phyloP scores from a whole-genome alignment of 2,329 filamentous ascomycete genomes.

The Fonsecaea nubica region DNA sequence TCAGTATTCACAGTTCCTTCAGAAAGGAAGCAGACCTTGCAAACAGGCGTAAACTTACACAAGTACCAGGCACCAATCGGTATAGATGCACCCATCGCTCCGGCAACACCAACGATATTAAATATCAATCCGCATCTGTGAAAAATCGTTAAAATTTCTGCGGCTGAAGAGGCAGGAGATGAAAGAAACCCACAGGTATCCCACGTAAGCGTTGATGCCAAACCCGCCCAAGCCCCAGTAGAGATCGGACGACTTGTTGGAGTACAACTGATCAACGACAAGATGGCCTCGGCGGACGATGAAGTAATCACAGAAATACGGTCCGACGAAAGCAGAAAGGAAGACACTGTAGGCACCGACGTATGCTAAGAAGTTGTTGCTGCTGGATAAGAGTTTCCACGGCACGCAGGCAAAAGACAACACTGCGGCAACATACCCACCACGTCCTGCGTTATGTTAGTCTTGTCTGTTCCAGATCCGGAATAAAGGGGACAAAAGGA shows the following conservation, averaged over 20 bases:
- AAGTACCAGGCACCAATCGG: constrained; percentile 19
- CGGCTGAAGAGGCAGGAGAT: constrained; percentile 5
- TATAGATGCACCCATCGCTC: constrained; percentile 68
- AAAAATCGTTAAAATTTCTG: neutral
- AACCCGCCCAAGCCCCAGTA: constrained; percentile 73
- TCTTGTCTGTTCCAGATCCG: neutral
- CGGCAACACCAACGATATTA: constrained; percentile 89
- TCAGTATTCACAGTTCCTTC: neutral
- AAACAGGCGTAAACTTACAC: constrained; percentile 12
- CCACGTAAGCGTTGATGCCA: constrained; percentile 76
- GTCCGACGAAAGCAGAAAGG: constrained; percentile 90
- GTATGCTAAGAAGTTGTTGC: constrained; percentile 86
- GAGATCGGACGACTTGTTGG: constrained; percentile 66
- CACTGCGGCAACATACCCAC: constrained; percentile 76
- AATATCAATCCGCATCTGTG: constrained; percentile 75
- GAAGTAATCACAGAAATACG: constrained; percentile 88
- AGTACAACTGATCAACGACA: constrained; percentile 78
- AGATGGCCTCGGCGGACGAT: constrained; percentile 81
- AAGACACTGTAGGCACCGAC: constrained; percentile 91
- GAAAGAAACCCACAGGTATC: constrained; percentile 45
- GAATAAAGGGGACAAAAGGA: constrained; percentile 5
- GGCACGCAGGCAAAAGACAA: constrained; percentile 87
- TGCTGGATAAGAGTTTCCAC: constrained; percentile 72
- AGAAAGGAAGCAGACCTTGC: neutral
- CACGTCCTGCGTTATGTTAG: constrained; percentile 6